Conservation (phyloP, 2,329 filamentous ascomycete species). For the Cadophora sp. region DNA sequence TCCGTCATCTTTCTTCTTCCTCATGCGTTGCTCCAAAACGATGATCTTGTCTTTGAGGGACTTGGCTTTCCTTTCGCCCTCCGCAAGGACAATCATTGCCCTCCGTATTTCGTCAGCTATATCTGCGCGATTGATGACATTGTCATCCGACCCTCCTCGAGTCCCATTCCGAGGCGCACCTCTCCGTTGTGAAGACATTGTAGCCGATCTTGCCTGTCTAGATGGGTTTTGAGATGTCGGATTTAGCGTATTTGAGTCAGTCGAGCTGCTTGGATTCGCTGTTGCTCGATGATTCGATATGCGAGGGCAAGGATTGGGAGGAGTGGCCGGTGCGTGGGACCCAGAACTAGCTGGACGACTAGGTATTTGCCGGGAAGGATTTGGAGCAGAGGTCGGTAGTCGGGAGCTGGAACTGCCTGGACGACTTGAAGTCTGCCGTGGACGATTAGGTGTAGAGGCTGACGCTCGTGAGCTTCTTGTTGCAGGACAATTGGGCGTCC, state of each 20-base stretch:
- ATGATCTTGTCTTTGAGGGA: constrained; percentile 31
- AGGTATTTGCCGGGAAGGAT: background rate
- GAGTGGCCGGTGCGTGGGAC: background rate
- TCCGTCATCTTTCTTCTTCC: constrained; percentile 24
- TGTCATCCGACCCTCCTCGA: constrained; percentile 26
- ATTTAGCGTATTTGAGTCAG: background rate
- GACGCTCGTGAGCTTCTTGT: background rate
- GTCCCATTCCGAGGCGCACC: constrained; percentile 24
- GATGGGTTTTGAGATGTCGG: background rate
- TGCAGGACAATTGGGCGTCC: background rate
- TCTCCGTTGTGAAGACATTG: constrained; percentile 32
- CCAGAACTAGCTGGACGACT: background rate
- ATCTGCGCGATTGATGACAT: constrained; percentile 18
- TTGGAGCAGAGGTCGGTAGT: background rate
- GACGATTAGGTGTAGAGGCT: background rate
- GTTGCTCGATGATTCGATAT: background rate
- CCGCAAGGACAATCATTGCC: background rate
- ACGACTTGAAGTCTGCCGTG: background rate
- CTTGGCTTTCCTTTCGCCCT: constrained; percentile 24
- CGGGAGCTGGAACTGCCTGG: background rate
- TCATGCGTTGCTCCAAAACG: constrained; percentile 26
- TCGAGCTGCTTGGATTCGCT: background rate
- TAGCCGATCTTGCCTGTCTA: background rate
- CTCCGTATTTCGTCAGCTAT: constrained; percentile 22
- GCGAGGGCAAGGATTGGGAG: too few relatives aligned